Evolutionary conservation across 2,329 filamentous ascomycete genomes (phyloP).

Genomic region (Cordyceps tenuipes): DNA sequence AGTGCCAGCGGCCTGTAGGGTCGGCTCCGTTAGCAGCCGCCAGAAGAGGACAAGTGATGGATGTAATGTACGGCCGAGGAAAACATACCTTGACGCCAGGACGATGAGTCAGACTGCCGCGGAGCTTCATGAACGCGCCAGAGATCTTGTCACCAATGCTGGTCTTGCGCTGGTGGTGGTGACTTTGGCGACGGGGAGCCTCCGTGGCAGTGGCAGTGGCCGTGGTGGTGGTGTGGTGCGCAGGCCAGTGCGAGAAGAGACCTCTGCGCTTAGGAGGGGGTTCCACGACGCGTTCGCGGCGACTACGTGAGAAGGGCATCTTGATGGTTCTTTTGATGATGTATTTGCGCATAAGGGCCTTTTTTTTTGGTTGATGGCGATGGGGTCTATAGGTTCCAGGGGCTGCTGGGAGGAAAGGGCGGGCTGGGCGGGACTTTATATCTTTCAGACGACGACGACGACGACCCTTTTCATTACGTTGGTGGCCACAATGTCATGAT

Average conservation of each 20-base stretch:
- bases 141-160: conserved; percentile 69
- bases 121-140: conserved; percentile 65
- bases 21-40: not conserved
- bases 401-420: not conserved
- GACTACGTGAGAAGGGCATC: conserved; percentile 25
- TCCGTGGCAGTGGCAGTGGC: conserved; percentile 31
- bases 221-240: conserved; percentile 29
- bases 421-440: not conserved
- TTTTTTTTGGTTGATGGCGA: not conserved
- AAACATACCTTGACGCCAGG: conserved; percentile 59
- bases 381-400: not conserved
- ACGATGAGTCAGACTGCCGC: conserved; percentile 58
- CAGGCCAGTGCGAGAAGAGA: conserved; percentile 21
- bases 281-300: conserved; percentile 8
- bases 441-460: not conserved
- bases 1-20: conserved; percentile 57
- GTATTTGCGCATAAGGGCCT: not conserved
- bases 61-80: not conserved
- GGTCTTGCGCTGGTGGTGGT: conserved; percentile 56
- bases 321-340: conserved; percentile 15
- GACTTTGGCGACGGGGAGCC: conserved; percentile 31
- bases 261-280: conserved; percentile 13
- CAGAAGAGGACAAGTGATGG: too few relatives aligned
- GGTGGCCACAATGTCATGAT: not conserved
- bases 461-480: not conserved